phyloP scores from a whole-genome alignment of 139 green algal genomes.

The Coccomyxa sp. region DNA sequence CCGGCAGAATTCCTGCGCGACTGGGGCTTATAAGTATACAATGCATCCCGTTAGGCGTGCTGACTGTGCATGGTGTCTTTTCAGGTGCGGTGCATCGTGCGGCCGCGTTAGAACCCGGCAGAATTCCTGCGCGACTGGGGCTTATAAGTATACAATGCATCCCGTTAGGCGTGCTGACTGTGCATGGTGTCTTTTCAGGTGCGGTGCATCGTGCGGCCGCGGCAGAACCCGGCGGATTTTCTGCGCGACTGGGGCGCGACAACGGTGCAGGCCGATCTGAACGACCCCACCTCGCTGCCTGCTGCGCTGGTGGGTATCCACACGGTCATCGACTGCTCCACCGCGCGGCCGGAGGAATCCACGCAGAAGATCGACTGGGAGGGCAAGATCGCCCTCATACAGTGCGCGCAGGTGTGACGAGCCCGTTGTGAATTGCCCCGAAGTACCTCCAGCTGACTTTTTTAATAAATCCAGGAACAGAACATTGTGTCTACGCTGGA shows the following conservation, averaged over 20 bases:
- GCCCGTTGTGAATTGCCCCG: not conserved
- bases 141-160: too few relatives aligned
- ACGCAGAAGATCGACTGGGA: conserved; percentile 94
- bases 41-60: too few relatives aligned
- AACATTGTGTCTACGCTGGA: too few relatives aligned
- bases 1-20: conserved; percentile 98
- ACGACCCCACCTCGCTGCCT: conserved; percentile 85
- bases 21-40: too few relatives aligned
- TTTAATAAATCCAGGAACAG: too few relatives aligned
- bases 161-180: too few relatives aligned
- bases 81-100: conserved; percentile 88
- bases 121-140: conserved; percentile 99
- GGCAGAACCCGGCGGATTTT: conserved; percentile 93
- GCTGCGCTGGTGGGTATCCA: conserved; percentile 93
- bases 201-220: conserved; percentile 89
- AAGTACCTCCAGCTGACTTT: not conserved
- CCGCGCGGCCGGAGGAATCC: conserved; percentile 91
- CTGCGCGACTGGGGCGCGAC: conserved; percentile 96
- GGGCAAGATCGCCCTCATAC: conserved; percentile 96
- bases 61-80: too few relatives aligned
- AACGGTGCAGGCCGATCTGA: conserved; percentile 92
- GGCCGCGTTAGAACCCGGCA: conserved; percentile 83
- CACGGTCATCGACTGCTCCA: conserved; percentile 96
- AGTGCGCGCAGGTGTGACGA: conserved; percentile 65
- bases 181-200: conserved; percentile 35